Evolutionary conservation across 306 rosid species (phyloP).

Genomic region (Cucumis melo): DNA sequence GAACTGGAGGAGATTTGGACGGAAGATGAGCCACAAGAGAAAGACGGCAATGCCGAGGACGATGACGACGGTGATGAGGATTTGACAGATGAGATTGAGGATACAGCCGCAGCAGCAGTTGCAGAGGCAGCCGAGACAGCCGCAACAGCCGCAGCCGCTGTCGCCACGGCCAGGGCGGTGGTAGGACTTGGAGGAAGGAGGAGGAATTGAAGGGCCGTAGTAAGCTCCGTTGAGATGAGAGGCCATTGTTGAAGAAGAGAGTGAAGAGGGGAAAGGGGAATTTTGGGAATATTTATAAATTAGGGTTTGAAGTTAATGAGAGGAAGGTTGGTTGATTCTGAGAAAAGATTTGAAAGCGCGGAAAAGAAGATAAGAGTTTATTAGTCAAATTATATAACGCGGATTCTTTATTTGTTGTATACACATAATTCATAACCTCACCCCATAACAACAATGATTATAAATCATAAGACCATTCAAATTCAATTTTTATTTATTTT

Average conservation of each 20-base stretch:
- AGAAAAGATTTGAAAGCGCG: no score
- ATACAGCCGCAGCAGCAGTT: slow-evolving; percentile 19
- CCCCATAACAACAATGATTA: no score
- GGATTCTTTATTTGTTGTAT: no score
- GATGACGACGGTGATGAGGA: slow-evolving; percentile 25
- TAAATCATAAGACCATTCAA: no score
- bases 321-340: background rate
- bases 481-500: no score
- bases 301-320: background rate
- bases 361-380: no score
- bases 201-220: slow-evolving; percentile 81
- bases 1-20: background rate
- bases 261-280: background rate
- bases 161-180: slow-evolving; percentile 26
- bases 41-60: background rate
- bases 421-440: no score
- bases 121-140: slow-evolving; percentile 15
- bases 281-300: background rate
- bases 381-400: no score
- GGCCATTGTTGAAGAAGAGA: slow-evolving; percentile 20
- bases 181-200: slow-evolving; percentile 29
- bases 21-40: slow-evolving; percentile 1
- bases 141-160: slow-evolving; percentile 13
- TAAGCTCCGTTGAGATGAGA: slow-evolving; percentile 59
- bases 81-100: slow-evolving; percentile 13